Evolutionary conservation across 225 moss, liverwort and hornwort species (phyloP), one percentile per base, ranked within the genome.

Genomic region (Polytrichum commune): DNA sequence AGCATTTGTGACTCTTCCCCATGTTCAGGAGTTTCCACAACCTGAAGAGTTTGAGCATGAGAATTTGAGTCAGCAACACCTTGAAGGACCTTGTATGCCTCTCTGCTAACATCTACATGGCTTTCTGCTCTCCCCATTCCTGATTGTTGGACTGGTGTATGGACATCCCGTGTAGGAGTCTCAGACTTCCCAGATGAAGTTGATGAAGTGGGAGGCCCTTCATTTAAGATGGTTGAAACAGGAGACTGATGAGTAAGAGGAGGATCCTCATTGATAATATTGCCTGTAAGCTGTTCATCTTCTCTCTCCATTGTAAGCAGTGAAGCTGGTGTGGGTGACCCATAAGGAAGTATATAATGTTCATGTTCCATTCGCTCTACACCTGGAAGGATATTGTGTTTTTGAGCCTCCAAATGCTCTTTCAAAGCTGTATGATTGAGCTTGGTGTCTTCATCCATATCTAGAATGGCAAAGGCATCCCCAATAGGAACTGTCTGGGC

Each of bases 381-480:
- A 20, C 54, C 72, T 64, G 78, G 64, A 27, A 66, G 54, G 22
- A 65, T 66, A 55, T 72, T 64, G 24, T 65, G 65, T 57, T 73
- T 73, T 62, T 78, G 75, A 64, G 75, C 69, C 69, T 83, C 82
- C 8, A 83, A 69, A 56, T 79, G 82, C 38, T 75, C 60, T 66
- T 79, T 75, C 64, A 83, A 70, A 61, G 75, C 78, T 29, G 66
- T 72, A 79, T 83, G 75, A 62, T 82, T 82, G n/a, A 82, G 78
- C 35, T 54, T 53, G 1, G 64, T 58, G 72, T 78, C 75, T 69
- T 69, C 75, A 38, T 79, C 65, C 38, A 69, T 65, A 55, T 78
- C 67, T 29, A 72, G 69, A 35, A 20, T 64, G 55, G 29, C 67
- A 10, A 65, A 55, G 67, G 46, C 46, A 72, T 75, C 72, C 61